Evolutionary conservation across 176 grass and related monocot genomes (phyloP), one percentile per base, ranked within the genome.

Genomic region (Zizania latifolia): DNA sequence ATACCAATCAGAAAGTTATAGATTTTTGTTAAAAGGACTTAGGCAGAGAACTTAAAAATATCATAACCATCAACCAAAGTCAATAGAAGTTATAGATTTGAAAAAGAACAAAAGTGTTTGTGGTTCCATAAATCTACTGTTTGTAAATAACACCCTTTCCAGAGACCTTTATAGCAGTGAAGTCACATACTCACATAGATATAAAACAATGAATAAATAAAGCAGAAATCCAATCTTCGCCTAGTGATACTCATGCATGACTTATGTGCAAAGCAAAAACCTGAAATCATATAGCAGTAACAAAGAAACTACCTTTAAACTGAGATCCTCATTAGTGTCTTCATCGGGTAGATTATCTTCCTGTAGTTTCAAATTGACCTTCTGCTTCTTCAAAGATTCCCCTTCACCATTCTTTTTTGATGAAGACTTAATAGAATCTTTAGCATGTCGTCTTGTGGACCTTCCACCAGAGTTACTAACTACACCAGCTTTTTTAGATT

Each of bases 401-500:
- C 77, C 61, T 56, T 78, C 75, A 71, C 44, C 48, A 34, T 19
- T 38, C 65, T 97, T 79, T 41, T n/a, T 78, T 83, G 78, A 44
- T 70, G 75, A 61, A 60, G 50, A 62, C 39, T 87, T 41, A 4
- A 31, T 16, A 70, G 38, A 56, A 71, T 75, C 66, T 78, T 85
- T 84, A 48, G 23, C 59, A 45, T 57, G 12, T 54, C 31, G 40
- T 43, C 81, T 79, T 58, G 71, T 75, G 80, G 65, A 27, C 65
- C 71, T 90, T 28, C 82, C 63, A 65, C 72, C 83, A 48, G 90
- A 84, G 80, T 88, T 64, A 79, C 24, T 81, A 12, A 35, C 22
- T 12, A 8, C 67, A 22, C 85, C 82, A 64, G 80, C 58, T 45
- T 89, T 84, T 66, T 83, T 66, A 57, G 62, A 82, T 57, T 78